Evolutionary conservation across 768 basidiomycete genomes (phyloP), one percentile per base, ranked within the genome.

Genomic region (Clathrus columnatus): DNA sequence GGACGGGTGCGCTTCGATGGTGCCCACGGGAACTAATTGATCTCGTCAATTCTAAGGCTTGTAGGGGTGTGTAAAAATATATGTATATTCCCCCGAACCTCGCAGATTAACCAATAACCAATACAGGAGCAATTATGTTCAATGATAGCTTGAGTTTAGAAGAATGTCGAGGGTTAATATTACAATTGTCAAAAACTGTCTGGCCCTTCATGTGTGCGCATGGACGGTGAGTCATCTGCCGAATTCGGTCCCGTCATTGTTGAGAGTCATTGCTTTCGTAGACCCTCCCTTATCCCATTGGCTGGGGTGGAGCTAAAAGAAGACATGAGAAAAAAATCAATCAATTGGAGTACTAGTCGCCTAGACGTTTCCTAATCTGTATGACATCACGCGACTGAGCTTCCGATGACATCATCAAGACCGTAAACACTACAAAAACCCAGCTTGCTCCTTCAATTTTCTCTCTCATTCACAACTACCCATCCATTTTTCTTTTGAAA

Each of bases 191-290:
- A 7, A 67, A 76, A 58, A 91, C 91, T 2, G 75, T 77, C 3
- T 86, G 90, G 63, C 94, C 95, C 1, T 97, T 96, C 69, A 90
- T 91, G 66, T 99, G 96, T 70, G 96, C 96, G 28, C 96, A 99
- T 69, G 96, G 95, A 65, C 77, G 89, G 89, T 86, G 36, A 23
- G 68, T 55, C 49, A 5, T 16, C 21, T 45, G 36, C 17, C 50
- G 50, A 20, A 57, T 43, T 8, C 57, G 44, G 60, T 50, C 32
- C 46, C 1, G 11, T 20, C 21, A 20, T 6, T 28, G n/a, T 7
- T 26, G 5, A 23, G 7, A 44, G 32, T 18, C 43, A 16, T 14
- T 28, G 45, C 29, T 42, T 47, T 46, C 50, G 29, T 41, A 77
- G 83, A 59, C 83, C 83, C 14, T 81, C 80, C 18, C 63, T 84